These are phyloP conservation scores for Wallacemonas collosoma DNA, from an alignment of 208 protist genomes.

Conservation along the genomic window DNA sequence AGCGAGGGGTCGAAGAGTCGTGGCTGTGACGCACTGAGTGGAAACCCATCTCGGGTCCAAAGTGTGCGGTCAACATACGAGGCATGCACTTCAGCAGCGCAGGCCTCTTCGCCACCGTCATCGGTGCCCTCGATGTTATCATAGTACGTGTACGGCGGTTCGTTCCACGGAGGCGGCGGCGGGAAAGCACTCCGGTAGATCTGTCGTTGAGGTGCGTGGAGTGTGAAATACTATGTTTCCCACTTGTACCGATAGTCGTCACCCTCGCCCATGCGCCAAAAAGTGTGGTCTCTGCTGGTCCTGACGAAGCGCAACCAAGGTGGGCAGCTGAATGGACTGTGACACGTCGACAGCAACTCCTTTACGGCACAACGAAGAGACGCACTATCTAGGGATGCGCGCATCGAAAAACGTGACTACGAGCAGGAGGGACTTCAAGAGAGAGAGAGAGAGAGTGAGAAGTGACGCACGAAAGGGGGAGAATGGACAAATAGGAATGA, in stretches of 20 bases:
- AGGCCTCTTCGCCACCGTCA: neutral
- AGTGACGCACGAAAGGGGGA: neutral
- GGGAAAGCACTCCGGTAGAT: conserved; percentile 8
- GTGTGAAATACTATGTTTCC: conserved; percentile 1
- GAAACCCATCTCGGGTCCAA: conserved; percentile 7
- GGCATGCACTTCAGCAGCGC: neutral
- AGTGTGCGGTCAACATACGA: neutral
- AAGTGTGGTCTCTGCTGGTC: neutral
- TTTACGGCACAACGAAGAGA: neutral
- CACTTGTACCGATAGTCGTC: conserved; percentile 11
- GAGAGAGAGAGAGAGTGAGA: neutral
- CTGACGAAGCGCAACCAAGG: conserved; percentile 1
- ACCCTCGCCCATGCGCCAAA: conserved; percentile 15
- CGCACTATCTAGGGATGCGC: no score
- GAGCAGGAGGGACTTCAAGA: neutral
- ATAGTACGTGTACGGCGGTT: conserved; percentile 7
- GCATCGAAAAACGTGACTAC: no score
- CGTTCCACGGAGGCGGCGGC: conserved; percentile 11
- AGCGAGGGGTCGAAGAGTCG: neutral
- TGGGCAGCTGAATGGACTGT: neutral
- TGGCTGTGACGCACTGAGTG: neutral
- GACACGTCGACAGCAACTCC: neutral
- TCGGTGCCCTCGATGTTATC: neutral
- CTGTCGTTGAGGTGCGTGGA: neutral
- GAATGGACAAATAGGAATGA: neutral